Evolutionary conservation across 2,329 filamentous ascomycete genomes (phyloP).

Genomic region (Coniochaeta hoffmannii): DNA sequence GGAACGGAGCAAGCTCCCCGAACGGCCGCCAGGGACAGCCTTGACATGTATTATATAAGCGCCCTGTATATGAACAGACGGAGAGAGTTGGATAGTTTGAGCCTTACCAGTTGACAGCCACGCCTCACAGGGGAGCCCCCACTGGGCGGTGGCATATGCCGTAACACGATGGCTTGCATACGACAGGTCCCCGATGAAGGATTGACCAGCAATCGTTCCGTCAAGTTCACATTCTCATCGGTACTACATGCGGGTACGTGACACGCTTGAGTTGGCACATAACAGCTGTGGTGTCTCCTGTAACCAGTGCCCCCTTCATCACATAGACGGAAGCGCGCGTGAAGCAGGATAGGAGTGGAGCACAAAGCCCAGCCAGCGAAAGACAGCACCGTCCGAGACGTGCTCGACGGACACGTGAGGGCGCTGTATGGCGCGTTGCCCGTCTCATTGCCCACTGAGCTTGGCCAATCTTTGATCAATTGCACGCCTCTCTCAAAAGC

Average conservation of each 20-base stretch:
- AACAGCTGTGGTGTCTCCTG: neutral
- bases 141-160: neutral
- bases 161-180: neutral
- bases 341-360: neutral
- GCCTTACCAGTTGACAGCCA: neutral
- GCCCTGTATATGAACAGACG: neutral
- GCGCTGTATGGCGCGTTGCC: too few species aligned
- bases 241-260: neutral
- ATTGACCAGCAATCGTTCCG: neutral
- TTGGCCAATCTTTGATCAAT: too few species aligned
- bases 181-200: neutral
- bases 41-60: neutral
- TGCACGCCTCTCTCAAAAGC: too few species aligned
- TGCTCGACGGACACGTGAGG: too few species aligned
- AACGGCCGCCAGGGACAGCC: neutral
- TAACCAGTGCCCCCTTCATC: neutral
- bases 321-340: neutral
- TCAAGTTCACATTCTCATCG: neutral
- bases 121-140: neutral
- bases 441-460: too few species aligned
- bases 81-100: neutral
- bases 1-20: neutral
- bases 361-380: neutral
- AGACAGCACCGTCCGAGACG: neutral
- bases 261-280: neutral